Evolutionary conservation across 75 land plant genomes (phyloP).

Genomic region (Selaginella tamariscina): DNA sequence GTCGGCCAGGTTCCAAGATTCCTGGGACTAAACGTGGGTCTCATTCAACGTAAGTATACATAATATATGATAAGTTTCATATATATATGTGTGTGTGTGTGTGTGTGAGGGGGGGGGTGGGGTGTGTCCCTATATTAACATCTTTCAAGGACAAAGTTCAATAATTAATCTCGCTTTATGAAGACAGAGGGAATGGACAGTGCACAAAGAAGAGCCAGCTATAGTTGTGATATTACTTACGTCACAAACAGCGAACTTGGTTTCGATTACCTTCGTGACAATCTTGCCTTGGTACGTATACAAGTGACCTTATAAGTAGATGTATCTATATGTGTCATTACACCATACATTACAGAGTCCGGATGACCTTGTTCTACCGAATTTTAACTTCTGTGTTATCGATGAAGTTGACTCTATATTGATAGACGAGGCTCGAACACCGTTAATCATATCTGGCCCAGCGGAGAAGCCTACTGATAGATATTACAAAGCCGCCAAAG

Average conservation of each 20-base stretch:
- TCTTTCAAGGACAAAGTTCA: no score
- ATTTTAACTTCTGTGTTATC: constrained; percentile 87
- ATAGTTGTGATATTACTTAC: constrained; percentile 83
- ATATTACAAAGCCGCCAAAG: constrained; percentile 95
- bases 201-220: constrained; percentile 79
- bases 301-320: not conserved
- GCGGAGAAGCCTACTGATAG: constrained; percentile 97
- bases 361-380: constrained; percentile 80
- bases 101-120: no score
- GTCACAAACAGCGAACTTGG: constrained; percentile 99
- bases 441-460: constrained; percentile 95
- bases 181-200: constrained; percentile 95
- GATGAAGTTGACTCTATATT: constrained; percentile 99
- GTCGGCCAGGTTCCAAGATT: constrained; percentile 98
- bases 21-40: constrained; percentile 91
- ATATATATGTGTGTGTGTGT: no score
- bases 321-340: no score
- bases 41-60: constrained; percentile 84
- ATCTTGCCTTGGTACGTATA: constrained; percentile 77
- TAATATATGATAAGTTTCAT: not conserved
- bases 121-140: no score
- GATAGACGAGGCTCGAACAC: constrained; percentile 99
- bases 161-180: no score
- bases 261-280: constrained; percentile 93
- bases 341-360: constrained; percentile 40